Evolutionary conservation across 305 asterid genomes (phyloP).

Genomic region (Fraxinus nigra): DNA sequence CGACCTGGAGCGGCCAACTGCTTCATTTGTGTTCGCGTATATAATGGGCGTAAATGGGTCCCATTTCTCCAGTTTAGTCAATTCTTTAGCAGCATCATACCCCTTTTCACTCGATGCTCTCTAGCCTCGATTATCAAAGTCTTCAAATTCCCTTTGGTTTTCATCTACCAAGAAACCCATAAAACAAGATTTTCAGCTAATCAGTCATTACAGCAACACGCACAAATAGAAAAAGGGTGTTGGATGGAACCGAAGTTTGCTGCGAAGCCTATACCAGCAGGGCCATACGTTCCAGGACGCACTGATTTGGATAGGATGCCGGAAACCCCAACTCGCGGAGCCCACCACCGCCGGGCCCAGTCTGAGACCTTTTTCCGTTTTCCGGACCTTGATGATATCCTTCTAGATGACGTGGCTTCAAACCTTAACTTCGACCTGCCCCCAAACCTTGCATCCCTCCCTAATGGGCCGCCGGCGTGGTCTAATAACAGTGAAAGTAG

Average conservation of each 20-base stretch:
- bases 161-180: constrained; percentile 10
- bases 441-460: constrained; percentile 35
- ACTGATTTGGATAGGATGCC: constrained; percentile 72
- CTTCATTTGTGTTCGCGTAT: constrained; percentile 27
- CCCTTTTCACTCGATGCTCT: constrained; percentile 18
- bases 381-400: constrained; percentile 71
- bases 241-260: constrained; percentile 62
- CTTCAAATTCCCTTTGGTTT: background rate
- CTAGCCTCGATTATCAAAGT: background rate
- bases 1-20: constrained; percentile 18
- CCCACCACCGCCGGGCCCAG: constrained; percentile 85
- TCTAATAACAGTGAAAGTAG: constrained; percentile 23
- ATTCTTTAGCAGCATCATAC: constrained; percentile 15
- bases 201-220: background rate
- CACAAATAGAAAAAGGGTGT: background rate
- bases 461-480: constrained; percentile 33
- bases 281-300: constrained; percentile 37
- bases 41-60: constrained; percentile 21
- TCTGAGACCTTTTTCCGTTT: constrained; percentile 83
- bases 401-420: constrained; percentile 57
- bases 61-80: constrained; percentile 25
- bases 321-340: constrained; percentile 62
- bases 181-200: background rate
- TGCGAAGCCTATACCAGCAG: constrained; percentile 42
- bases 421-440: constrained; percentile 46